Base-by-base conservation (phyloP, 1,284 basidiomycete genomes). In the Tylopilus orsonianus region DNA sequence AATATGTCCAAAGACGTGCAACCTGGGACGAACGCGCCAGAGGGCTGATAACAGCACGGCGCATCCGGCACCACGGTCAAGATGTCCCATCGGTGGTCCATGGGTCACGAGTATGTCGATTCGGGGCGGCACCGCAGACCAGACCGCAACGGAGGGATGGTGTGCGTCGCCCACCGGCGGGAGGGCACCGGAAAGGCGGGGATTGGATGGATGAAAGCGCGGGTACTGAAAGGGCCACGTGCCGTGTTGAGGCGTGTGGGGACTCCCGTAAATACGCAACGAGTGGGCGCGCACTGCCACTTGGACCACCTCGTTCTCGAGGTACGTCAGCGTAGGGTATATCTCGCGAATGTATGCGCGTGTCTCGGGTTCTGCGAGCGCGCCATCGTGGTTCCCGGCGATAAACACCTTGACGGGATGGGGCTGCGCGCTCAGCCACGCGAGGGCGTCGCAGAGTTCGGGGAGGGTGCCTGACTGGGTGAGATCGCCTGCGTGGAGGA, bases 401-500 rank as follows among this genome's bases (percentile, higher is more conserved):
- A 62, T 46, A n/a, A 58, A 54, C 4, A 62, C 23, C 29, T 59
- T 59, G 48, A 55, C 8, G 4, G 43, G 43, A 13, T 61, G 48
- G 20, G 57, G 33, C 7, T 59, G 55, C 12, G 9, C 30, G 14
- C 32, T 50, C 2, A 60, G 39, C 59, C 56, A 59, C 8, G 49
- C 35, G 24, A 74, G 59, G n/a, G 59, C 66, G 7, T 50, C 42
- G 19, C 57, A 50, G 16, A 72, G 56, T 48, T 76, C 69, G 16
- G 52, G 9, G 26, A 46, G 46, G 4, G 65, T 67, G 0, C 73
- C 72, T 3, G 60, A 63, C 8, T 56, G 39, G 7, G 66, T 65
- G 35, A 74, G 64, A 48, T 75, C 71, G 8, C 73, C 74, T 4
- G 74, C 64, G 40, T 75, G 73, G 44, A 77, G 69, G 33, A 77